Evolutionary conservation across 192 early-diverging fungal species (phyloP), one percentile per base, ranked within the genome.

Genomic region (Paraglomus occultum): DNA sequence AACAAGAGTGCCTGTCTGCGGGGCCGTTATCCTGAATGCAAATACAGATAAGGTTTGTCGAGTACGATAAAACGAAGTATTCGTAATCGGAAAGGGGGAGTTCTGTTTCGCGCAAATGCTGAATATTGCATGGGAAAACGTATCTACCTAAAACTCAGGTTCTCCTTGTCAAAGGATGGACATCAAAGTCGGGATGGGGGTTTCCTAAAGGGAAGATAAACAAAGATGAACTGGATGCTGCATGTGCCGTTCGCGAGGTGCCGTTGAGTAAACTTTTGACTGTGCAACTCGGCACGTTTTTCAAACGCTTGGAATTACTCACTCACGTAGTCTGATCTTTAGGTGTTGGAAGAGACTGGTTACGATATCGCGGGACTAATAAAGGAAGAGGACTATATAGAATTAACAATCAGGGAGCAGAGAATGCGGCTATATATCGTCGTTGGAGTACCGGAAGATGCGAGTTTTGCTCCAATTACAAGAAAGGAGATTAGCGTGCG

Each of bases 121-220:
- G 17, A 17, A 20, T 12, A 17, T 70, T 39, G 20, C 45, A 31
- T 15, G 43, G 10, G 8, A 61, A 38, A 7, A 55, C 6, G 52
- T 9, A 42, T 38, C 47, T 31, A 23, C 22, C 38, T 14, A 38
- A 49, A n/a, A n/a, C n/a, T 12, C 43, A 81, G 81, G 89, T 87
- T 64, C 74, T 99, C 61, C 81, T 99, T 53, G 97, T 99, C 31
- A 90, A 93, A 72, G 97, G 96, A 15, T 97, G 94, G 93, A 90
- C 89, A 60, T 84, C 89, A 47, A 85, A 85, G 57, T 85, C 94
- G 40, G 89, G 89, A 48, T 99, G 97, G 97, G 94, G 94, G n/a
- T 99, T 98, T 71, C 96, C 97, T 31, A 95, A 95, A 40, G 97
- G 97, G 18, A 99, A 99, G 71, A 99, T 99, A 78, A 99, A 99